Base-by-base conservation (phyloP, 495 filamentous ascomycete species). In the Sordaria brevicollis region DNA sequence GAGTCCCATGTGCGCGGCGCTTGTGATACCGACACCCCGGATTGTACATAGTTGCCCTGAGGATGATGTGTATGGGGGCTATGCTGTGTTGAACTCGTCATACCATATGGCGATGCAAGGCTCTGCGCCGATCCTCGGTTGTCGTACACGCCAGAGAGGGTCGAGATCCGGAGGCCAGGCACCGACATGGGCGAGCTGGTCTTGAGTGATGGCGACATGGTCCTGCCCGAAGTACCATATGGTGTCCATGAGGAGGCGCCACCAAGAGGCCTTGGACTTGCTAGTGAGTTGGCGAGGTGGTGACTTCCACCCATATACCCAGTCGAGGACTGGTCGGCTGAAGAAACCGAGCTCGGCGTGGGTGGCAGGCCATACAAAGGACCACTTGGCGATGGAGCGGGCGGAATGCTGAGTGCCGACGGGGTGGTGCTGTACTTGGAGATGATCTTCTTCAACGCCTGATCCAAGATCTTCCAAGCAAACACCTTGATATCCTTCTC, bases 401-500 rank as follows among this genome's bases (percentile, higher is more conserved):
- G 11, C 67, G 78, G 49, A 7, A 69, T 35, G 35, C 72, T 65
- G 17, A 74, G 67, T 74, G 72, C 67, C 65, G 74, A 57, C 67
- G 76, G 67, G 70, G 78, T 76, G 39, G 80, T 74, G 75, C 79
- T 80, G 80, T 98, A 99, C 93, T 99, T 99, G 71, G 92, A 89
- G 78, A 98, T 96, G 76, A 98, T 97, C 82, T 99, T 99, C 85
- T 93, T 95, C 68, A 99, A 81, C 0, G 95, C 94, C 54, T 87
- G 85, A 13, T 83, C 84, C 13, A 99, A 81, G 65, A 92, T 91
- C 76, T 90, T 92, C 96, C 95, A 99, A 11, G 92, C 89, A 76
- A 98, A 99, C 6, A 97, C 95, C 79, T 99, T 99, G 74, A 99
- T 92, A 75, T 97, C 94, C 81, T 99, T 99, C 83, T 97, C 95